Evolutionary conservation across 768 basidiomycete species (phyloP), one percentile per base, ranked within the genome.

Genomic region (Imleria badia): DNA sequence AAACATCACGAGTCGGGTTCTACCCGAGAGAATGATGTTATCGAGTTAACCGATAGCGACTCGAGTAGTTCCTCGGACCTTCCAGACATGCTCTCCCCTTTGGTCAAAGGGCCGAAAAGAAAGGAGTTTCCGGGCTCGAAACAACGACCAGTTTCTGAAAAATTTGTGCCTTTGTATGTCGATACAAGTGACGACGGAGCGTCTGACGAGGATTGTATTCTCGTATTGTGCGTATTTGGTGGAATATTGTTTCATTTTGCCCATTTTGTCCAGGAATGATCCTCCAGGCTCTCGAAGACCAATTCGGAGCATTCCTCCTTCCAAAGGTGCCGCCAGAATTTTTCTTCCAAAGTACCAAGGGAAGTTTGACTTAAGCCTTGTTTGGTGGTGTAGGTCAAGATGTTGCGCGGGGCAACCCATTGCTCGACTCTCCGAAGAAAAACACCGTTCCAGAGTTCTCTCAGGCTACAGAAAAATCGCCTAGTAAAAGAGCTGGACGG

Each of bases 231-330:
- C 60, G 78, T 63, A 8, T 10, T 19, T 43, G 11, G 43, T 36
- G 51, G 31, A 26, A 15, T 30, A 8, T 45, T 55, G 30, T 33
- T 38, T 40, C 23, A 26, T 36, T 23, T 52, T 59, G 17, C 48
- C 23, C 52, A 57, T 54, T 31, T 36, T 35, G 17, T 45, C 26
- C 45, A 74, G 74, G 40, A 70, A 85, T 57, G 83, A 84, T 53
- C 80, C 82, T 9, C 78, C 66, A 48, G 72, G 72, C 45, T 74
- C 78, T 14, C 74, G 73, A 29, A 83, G 73, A 60, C 84, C 81
- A 5, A 56, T 81, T 30, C 74, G 60, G 6, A 56, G 31, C 7
- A 59, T 41, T 44, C 60, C 19, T 45, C 53, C 33, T 8, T 8
- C 52, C 9, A 45, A 58, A 53, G 46, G 56, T 58, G 35, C 31